These are phyloP conservation scores for Helminthosporium solani DNA, from an alignment of 2,329 filamentous ascomycete species.

Conservation along the genomic window DNA sequence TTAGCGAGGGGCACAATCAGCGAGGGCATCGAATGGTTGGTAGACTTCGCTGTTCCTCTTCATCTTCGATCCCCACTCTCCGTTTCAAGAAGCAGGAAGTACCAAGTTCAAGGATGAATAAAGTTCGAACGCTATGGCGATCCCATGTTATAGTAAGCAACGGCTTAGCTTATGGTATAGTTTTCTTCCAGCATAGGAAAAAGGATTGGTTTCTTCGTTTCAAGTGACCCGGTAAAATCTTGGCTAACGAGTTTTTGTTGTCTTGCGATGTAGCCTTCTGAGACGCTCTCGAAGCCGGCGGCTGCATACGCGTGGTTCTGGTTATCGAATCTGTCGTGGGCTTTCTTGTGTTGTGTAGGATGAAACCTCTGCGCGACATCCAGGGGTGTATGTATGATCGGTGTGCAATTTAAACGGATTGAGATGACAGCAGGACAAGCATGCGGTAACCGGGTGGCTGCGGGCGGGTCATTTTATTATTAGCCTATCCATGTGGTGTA, in stretches of 20 bases:
- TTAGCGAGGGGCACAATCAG: too few relatives aligned
- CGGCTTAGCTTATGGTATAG: not conserved
- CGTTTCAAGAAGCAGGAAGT: not conserved
- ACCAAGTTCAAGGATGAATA: not conserved
- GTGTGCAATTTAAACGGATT: not conserved
- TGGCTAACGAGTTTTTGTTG: not conserved
- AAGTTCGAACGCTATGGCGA: not conserved
- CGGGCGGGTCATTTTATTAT: not conserved
- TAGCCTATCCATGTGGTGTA: not conserved
- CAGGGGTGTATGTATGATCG: not conserved
- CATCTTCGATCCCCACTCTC: not conserved
- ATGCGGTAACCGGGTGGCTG: not conserved
- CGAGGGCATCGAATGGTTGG: not conserved
- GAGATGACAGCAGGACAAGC: not conserved
- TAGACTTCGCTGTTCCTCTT: not conserved
- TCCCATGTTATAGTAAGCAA: not conserved
- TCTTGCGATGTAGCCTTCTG: not conserved
- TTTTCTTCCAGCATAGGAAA: too few relatives aligned
- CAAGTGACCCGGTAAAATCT: not conserved
- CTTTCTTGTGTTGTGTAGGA: not conserved
- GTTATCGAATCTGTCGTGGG: not conserved
- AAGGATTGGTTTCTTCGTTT: too few relatives aligned
- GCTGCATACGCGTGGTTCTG: not conserved
- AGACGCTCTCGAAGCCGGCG: not conserved
- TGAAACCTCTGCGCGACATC: slow-evolving; percentile 3